Percentiles rank a stretch among this genome's conserved stretches.
These are phyloP conservation scores for Lepiota venenata DNA, from an alignment of 768 basidiomycete genomes.

Conservation along the genomic window DNA sequence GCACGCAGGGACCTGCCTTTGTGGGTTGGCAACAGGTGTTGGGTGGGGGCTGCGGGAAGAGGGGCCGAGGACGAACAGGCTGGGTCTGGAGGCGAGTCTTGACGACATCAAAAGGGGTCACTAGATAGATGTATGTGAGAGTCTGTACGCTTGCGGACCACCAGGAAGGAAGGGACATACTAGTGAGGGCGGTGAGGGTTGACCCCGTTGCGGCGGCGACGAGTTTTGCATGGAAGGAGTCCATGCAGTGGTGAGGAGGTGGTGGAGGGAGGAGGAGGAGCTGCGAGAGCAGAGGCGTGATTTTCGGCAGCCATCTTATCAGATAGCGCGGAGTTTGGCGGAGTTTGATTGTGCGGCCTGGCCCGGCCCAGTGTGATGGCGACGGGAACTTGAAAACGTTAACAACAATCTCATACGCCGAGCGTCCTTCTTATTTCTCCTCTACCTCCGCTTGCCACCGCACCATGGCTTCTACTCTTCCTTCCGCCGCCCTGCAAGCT, in stretches of 20 bases:
- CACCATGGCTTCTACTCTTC: conserved; percentile 42
- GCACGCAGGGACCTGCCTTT: conserved; percentile 51
- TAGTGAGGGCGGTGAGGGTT: conserved; percentile 78
- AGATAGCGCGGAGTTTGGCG: conserved; percentile 24
- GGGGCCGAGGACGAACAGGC: conserved; percentile 47
- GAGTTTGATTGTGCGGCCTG: background rate
- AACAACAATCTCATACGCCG: conserved; percentile 11
- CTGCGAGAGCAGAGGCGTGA: conserved; percentile 2
- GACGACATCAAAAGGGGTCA: conserved; percentile 99
- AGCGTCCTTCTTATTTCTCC: background rate
- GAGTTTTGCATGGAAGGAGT: conserved; percentile 75
- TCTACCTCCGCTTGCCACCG: conserved; percentile 1
- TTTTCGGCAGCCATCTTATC: conserved; percentile 23
- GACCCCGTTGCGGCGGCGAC: conserved; percentile 79
- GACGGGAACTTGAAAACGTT: conserved; percentile 19
- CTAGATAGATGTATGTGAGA: conserved; percentile 35
- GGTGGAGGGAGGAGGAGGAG: conserved; percentile 7
- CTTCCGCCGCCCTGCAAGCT: conserved; percentile 69
- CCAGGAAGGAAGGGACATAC: conserved; percentile 35
- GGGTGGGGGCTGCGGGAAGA: conserved; percentile 50
- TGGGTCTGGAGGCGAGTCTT: conserved; percentile 97
- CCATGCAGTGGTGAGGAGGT: conserved; percentile 47
- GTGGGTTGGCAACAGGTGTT: conserved; percentile 72
- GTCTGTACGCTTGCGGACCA: background rate
- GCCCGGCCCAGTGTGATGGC: conserved; percentile 7